Evolutionary conservation across 1,284 basidiomycete genomes (phyloP), one percentile per base, ranked within the genome.

Genomic region (Trichosporon asahii): DNA sequence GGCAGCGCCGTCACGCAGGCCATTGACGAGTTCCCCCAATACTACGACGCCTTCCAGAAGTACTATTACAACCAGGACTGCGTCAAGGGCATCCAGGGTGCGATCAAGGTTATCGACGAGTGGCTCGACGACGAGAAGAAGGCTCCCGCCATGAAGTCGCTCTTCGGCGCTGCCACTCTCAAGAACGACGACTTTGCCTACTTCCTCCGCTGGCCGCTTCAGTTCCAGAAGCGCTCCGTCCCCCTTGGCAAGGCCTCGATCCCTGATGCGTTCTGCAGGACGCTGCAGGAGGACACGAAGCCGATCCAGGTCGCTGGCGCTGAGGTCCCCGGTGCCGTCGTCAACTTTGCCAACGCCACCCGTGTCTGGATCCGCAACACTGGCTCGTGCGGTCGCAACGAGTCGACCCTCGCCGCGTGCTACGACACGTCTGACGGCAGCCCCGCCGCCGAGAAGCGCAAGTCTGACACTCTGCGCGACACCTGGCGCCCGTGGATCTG

Each of bases 401-500:
- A 73, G n/a, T 76, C 87, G 1, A 83, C 57, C 7, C 14, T 89
- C 9, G 90, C 91, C 79, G 66, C 93, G 89, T 98, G 95, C 82
- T 97, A 96, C 77, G 93, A 93, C 15, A 91, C 92, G 0, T 88
- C 86, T 68, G 85, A 96, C 74, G 27, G 18, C 57, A 11, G 29
- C n/a, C 90, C 90, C 74, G 77, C 85, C 1, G 85, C 88, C 74
- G 95, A 89, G 82, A 86, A 87, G 72, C 85, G 86, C 15, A 88
- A 86, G 0, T 87, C 86, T 12, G 82, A 29, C 27, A 21, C 29
- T 15, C 83, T 93, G 7, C 85, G 88, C 70, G 87, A 92, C 79
- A 87, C 86, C 0, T 95, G 93, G 93, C 87, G 94, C 60, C 85
- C 91, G 14, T 98, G 95, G 95, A 80, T 87, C 1, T 98, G 94